phyloP scores from a whole-genome alignment of 2,329 filamentous ascomycete species.

The Fusarium paranaense region DNA sequence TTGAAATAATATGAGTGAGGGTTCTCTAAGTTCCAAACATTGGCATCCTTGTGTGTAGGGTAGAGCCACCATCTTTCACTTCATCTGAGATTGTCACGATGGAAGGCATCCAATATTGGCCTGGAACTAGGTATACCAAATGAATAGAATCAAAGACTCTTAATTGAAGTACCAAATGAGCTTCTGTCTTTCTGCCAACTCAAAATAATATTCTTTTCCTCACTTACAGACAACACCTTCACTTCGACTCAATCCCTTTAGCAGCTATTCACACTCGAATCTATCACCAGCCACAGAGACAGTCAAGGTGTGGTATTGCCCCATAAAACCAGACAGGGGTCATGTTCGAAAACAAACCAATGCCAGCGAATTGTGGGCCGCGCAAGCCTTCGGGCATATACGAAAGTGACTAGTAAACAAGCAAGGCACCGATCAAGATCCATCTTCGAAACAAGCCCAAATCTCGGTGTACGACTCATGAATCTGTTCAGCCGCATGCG shows the following conservation, averaged over 20 bases:
- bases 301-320: constrained; percentile 17
- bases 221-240: background rate
- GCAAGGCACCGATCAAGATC: background rate
- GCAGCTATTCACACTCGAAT: background rate
- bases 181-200: background rate
- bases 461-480: constrained; percentile 5
- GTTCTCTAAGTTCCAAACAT: background rate
- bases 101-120: background rate
- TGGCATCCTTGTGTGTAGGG: background rate
- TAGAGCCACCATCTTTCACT: background rate
- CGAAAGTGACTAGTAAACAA: background rate
- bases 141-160: too few species aligned
- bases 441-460: background rate
- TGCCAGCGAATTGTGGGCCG: constrained; percentile 19
- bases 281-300: background rate
- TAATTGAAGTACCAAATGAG: background rate
- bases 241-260: background rate
- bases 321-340: constrained; percentile 22
- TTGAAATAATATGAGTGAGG: background rate
- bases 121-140: background rate
- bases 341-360: background rate
- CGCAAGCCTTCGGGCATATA: constrained; percentile 10
- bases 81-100: background rate
- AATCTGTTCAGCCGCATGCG: background rate
- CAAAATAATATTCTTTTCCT: background rate